phyloP scores from a whole-genome alignment of 495 filamentous ascomycete species.

The Schizothecium vesticola region DNA sequence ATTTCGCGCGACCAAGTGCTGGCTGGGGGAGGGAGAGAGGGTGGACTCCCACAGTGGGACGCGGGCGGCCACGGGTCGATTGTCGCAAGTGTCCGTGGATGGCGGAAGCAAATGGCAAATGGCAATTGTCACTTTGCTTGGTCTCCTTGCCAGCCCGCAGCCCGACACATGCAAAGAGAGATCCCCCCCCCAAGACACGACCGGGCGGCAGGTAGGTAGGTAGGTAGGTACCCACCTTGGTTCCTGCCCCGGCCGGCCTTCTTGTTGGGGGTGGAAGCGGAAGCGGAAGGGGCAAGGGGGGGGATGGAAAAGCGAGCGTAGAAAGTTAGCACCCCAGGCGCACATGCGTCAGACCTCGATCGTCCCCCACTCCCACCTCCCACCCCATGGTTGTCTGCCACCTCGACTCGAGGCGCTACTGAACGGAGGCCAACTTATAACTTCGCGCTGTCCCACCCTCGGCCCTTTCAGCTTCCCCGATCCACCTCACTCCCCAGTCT shows the following conservation, averaged over 20 bases:
- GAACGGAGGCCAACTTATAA: conserved; percentile 8
- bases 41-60: background rate
- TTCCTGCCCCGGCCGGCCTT: background rate
- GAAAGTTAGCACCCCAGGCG: background rate
- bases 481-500: conserved; percentile 4
- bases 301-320: background rate
- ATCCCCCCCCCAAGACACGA: background rate
- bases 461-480: background rate
- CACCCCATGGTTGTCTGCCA: background rate
- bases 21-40: background rate
- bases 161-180: background rate
- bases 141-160: background rate
- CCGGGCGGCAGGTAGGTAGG: background rate
- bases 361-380: conserved; percentile 17
- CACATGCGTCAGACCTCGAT: conserved; percentile 11
- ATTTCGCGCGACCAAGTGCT: background rate
- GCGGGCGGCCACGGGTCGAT: background rate
- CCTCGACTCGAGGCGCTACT: background rate
- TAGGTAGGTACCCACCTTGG: background rate
- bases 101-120: background rate
- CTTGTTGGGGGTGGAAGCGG: background rate
- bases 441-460: conserved; percentile 11
- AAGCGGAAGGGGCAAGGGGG: background rate
- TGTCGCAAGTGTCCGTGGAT: background rate
- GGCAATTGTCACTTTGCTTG: background rate